These are phyloP conservation scores for Podila epicladia DNA, from an alignment of 192 early-diverging fungal genomes.

Conservation along the genomic window DNA sequence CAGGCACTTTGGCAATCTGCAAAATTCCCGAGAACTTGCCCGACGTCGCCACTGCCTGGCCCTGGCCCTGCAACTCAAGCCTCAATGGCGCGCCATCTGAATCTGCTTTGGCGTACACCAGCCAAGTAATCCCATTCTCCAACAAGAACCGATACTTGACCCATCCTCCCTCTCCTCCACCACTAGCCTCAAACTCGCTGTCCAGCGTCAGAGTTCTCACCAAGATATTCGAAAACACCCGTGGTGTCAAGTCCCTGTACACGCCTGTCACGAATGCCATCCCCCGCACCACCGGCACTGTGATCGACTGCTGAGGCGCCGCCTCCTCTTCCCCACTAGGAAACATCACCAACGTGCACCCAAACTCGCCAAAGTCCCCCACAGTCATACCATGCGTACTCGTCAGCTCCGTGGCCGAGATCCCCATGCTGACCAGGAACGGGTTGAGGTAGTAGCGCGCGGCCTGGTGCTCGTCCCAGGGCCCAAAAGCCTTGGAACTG, in stretches of 20 bases:
- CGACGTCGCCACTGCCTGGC: conserved; percentile 8
- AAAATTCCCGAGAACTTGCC: conserved; percentile 42
- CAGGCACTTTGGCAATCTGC: conserved; percentile 45
- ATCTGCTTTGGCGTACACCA: conserved; percentile 33
- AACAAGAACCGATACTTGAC: conserved; percentile 44
- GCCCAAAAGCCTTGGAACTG: conserved; percentile 21
- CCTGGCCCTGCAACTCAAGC: conserved; percentile 7
- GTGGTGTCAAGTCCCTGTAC: conserved; percentile 34
- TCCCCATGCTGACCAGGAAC: conserved; percentile 34
- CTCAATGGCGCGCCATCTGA: neutral
- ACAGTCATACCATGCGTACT: conserved; percentile 27
- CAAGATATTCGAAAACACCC: conserved; percentile 26
- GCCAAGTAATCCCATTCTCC: conserved; percentile 39
- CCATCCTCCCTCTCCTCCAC: conserved; percentile 16
- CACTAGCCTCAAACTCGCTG: neutral
- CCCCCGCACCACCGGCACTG: conserved; percentile 38
- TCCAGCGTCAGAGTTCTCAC: conserved; percentile 24
- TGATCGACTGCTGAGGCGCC: neutral
- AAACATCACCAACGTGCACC: conserved; percentile 15
- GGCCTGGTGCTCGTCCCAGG: neutral
- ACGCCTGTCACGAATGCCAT: conserved; percentile 38
- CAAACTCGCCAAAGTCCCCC: conserved; percentile 44
- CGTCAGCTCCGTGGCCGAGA: conserved; percentile 38
- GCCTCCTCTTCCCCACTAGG: neutral
- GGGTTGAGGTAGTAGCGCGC: conserved; percentile 31